phyloP scores from a whole-genome alignment of 805 yeast species.

The Saccharomycopsis sp. region DNA sequence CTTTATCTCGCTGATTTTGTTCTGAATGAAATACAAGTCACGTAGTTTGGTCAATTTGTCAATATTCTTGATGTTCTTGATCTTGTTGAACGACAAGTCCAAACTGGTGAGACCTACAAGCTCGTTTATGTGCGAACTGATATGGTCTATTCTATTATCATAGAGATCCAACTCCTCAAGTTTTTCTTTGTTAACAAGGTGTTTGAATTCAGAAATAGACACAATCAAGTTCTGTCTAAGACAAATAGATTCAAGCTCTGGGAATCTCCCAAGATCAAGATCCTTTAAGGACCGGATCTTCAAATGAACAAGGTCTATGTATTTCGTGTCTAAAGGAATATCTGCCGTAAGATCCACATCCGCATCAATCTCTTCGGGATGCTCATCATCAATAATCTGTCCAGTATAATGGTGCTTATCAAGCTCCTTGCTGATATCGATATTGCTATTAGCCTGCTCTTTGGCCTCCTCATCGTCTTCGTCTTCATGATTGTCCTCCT shows the following conservation, averaged over 20 bases:
- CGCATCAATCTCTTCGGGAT: constrained; percentile 51
- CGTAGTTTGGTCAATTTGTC: constrained; percentile 64
- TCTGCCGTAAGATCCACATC: constrained; percentile 61
- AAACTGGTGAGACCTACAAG: constrained; percentile 50
- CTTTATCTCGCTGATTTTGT: constrained; percentile 68
- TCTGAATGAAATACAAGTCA: constrained; percentile 81
- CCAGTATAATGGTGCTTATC: constrained; percentile 16
- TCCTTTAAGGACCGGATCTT: constrained; percentile 60
- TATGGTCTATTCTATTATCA: constrained; percentile 86
- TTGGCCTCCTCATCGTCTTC: constrained; percentile 4
- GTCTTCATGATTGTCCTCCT: constrained; percentile 5
- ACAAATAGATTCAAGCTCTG: constrained; percentile 51
- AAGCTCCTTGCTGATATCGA: constrained; percentile 7
- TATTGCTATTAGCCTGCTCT: not conserved
- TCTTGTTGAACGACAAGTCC: constrained; percentile 76
- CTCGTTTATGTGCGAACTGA: constrained; percentile 61
- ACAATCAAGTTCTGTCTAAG: constrained; percentile 80
- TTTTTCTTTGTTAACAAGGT: constrained; percentile 40
- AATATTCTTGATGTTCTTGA: constrained; percentile 47
- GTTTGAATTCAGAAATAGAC: constrained; percentile 64
- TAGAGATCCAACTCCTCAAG: constrained; percentile 81
- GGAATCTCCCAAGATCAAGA: constrained; percentile 51
- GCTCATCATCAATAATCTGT: constrained; percentile 30
- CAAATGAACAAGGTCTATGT: constrained; percentile 62
- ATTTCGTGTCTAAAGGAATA: constrained; percentile 49